These are phyloP conservation scores for Zea mays DNA, from an alignment of 176 grass and related monocot species.

Conservation along the genomic window Zm-B73-REFERENCE-NAM-5.0 NC_050098.1:5926001-5926500, in stretches of 20 bases:
- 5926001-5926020: neutral
- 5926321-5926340: neutral
- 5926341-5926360: conserved; percentile 1
- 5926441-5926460: no score
- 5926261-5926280: neutral
- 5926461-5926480: no score
- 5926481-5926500: no score
- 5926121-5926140: neutral
- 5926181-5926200: neutral
- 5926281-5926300: neutral
- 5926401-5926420: no score
- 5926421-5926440: no score
- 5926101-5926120: neutral
- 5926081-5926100: neutral
- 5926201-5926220: neutral
- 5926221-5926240: neutral
- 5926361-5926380: neutral
- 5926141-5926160: neutral
- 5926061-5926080: neutral
- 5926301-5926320: neutral
- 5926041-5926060: neutral
- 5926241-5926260: neutral
- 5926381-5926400: neutral
- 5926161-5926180: neutral
- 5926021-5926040: neutral